Percentiles rank a stretch among this genome's conserved stretches.
Evolutionary conservation across 208 protist species (phyloP).

Genomic region (Zelonia costaricensis): DNA sequence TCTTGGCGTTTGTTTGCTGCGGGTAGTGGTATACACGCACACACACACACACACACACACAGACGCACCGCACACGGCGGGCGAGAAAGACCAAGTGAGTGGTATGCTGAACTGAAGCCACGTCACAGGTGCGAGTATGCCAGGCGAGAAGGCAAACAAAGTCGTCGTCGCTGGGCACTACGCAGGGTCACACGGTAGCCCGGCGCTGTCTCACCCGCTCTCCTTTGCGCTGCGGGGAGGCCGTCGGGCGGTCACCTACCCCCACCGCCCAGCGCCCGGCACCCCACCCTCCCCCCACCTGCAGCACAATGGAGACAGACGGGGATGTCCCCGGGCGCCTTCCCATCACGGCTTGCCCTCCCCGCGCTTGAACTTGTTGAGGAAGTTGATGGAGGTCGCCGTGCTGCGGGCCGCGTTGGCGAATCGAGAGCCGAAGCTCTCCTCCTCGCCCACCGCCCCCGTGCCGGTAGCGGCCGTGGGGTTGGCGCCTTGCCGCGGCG

Average conservation of each 20-base stretch:
- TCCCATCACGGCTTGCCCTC: conserved; percentile 20
- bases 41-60: not conserved
- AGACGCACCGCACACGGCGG: not conserved
- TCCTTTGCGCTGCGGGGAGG: too few species aligned
- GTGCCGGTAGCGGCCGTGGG: conserved; percentile 2
- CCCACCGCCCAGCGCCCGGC: too few species aligned
- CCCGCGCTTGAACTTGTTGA: conserved; percentile 73
- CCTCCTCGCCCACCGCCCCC: conserved; percentile 24
- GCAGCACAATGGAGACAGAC: not conserved
- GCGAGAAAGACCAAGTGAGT: not conserved
- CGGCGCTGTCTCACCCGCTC: too few species aligned
- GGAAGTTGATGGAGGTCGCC: conserved; percentile 70
- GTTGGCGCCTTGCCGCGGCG: not conserved
- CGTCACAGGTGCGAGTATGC: too few species aligned
- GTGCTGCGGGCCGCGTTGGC: conserved; percentile 56
- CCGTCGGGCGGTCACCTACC: too few species aligned
- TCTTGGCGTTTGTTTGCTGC: not conserved
- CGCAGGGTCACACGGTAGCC: too few species aligned
- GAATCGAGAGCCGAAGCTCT: conserved; percentile 57
- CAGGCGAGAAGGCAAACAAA: too few species aligned
- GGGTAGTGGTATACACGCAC: not conserved
- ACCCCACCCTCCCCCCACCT: too few species aligned
- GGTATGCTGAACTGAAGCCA: not conserved
- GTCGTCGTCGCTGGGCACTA: too few species aligned
- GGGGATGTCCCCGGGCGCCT: not conserved